Evolutionary conservation across 2,329 filamentous ascomycete species (phyloP), one percentile per base, ranked within the genome.

Genomic region (Fusarium odoratissimum): DNA sequence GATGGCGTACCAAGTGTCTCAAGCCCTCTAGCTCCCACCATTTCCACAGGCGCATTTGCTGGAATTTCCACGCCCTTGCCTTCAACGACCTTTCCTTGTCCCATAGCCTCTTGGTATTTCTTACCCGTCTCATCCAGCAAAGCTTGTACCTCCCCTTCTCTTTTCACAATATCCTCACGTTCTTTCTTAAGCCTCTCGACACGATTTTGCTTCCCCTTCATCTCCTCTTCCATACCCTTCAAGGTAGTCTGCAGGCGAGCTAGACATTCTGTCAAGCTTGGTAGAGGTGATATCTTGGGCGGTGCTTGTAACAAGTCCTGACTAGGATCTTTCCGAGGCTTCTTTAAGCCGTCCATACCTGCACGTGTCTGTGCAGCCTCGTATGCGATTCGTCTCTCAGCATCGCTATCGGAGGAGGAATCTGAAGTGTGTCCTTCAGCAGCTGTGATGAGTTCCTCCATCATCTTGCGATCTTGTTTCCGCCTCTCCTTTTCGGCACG

Each of bases 351-450:
- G 76, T 95, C 95, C 84, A 96, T 92, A n/a, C 94, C 95, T 7
- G 93, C 93, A 25, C 92, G 89, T 13, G 93, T 95, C 83, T 98
- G 95, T 8, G 93, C 92, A 16, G 91, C 90, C 81, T 97, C 95
- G 82, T 97, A 98, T 1, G 94, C 95, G 5, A 92, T 93, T 64
- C 91, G 91, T 21, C 92, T 88, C 79, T 92, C 91, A 0, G 90
- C 90, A 48, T 91, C 90, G 28, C 90, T 91, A 60, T 95, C 93
- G n/a, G 89, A 89, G 3, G 88, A 90, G 11, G 87, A 90, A 12
- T 90, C 90, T 5, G 88, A 89, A 13, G 88, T 87, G 40, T 85
- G 85, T 2, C 88, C 91, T 80, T 97, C 93, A 6, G 95, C 95
- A 52, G 92, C 90, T 8, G 91, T 87, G 76, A 98, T 98, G 73